phyloP scores from a whole-genome alignment of 352 stramenopile species.

The Halophytophthora batemanensis region DNA sequence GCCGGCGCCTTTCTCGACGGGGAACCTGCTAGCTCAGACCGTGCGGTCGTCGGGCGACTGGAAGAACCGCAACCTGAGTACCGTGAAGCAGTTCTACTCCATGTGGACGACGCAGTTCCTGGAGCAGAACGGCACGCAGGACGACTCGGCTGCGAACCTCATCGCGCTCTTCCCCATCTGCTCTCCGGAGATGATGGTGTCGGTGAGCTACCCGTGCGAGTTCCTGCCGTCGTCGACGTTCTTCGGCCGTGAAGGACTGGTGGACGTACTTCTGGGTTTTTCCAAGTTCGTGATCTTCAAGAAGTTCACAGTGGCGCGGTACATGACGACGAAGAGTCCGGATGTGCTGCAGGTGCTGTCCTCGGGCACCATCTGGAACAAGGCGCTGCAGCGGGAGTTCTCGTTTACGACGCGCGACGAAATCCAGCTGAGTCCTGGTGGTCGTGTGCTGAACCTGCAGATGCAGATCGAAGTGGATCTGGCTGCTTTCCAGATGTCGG shows the following conservation, averaged over 20 bases:
- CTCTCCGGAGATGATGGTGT: constrained; percentile 74
- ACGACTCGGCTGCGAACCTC: constrained; percentile 59
- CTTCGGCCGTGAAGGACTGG: constrained; percentile 76
- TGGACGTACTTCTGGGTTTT: constrained; percentile 74
- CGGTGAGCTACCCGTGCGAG: constrained; percentile 75
- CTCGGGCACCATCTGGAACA: constrained; percentile 80
- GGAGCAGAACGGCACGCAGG: constrained; percentile 42
- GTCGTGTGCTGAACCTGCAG: constrained; percentile 70
- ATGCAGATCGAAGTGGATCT: constrained; percentile 87
- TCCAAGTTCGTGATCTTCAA: constrained; percentile 75
- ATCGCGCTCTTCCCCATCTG: constrained; percentile 80
- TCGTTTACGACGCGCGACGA: constrained; percentile 82
- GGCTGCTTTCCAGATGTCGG: constrained; percentile 73
- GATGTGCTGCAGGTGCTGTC: constrained; percentile 77
- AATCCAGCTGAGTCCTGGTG: constrained; percentile 69
- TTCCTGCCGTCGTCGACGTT: constrained; percentile 75
- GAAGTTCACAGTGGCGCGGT: constrained; percentile 65
- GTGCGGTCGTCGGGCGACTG: constrained; percentile 78
- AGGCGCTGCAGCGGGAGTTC: constrained; percentile 71
- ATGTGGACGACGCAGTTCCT: constrained; percentile 78
- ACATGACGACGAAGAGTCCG: constrained; percentile 76
- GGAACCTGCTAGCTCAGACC: constrained; percentile 49
- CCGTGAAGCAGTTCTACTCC: constrained; percentile 82
- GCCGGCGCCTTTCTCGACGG: constrained; percentile 25
- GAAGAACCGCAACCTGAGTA: constrained; percentile 80